Percentiles rank a stretch among this genome's conserved stretches.
Evolutionary conservation across 305 asterid species (phyloP).

Genomic region (Fraxinus platypoda): DNA sequence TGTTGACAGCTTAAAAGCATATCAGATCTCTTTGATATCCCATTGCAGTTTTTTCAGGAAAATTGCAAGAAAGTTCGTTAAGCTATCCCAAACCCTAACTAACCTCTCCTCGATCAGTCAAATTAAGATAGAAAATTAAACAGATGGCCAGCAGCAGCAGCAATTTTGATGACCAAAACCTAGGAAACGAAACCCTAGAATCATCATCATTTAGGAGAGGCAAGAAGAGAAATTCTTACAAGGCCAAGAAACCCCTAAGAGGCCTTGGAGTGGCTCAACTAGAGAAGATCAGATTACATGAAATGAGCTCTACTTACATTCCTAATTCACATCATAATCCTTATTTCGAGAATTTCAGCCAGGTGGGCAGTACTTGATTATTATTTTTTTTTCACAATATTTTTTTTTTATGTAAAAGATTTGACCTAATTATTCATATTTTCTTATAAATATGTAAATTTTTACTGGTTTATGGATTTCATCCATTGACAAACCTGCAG

Average conservation of each 20-base stretch:
- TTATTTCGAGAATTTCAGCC: slow-evolving; percentile 19
- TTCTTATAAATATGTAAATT: neutral
- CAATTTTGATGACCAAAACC: slow-evolving; percentile 37
- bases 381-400: neutral
- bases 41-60: neutral
- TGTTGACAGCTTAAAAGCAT: slow-evolving; percentile 43
- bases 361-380: slow-evolving; percentile 22
- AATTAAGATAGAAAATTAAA: neutral
- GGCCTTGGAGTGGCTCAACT: slow-evolving; percentile 57
- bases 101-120: neutral
- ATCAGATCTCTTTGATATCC: slow-evolving; percentile 21
- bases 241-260: slow-evolving; percentile 51
- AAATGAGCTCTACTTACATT: slow-evolving; percentile 33
- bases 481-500: slow-evolving; percentile 23
- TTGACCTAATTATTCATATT: neutral
- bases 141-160: slow-evolving; percentile 34
- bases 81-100: neutral
- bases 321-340: slow-evolving; percentile 27
- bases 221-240: slow-evolving; percentile 39
- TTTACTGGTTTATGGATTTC: neutral
- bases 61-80: slow-evolving; percentile 18
- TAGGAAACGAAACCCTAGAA: slow-evolving; percentile 27
- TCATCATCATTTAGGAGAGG: slow-evolving; percentile 33
- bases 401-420: neutral
- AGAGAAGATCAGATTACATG: slow-evolving; percentile 51